These are phyloP conservation scores for Aspergillus kassunensis DNA, from an alignment of 495 filamentous ascomycete species.

Conservation along the genomic window DNA sequence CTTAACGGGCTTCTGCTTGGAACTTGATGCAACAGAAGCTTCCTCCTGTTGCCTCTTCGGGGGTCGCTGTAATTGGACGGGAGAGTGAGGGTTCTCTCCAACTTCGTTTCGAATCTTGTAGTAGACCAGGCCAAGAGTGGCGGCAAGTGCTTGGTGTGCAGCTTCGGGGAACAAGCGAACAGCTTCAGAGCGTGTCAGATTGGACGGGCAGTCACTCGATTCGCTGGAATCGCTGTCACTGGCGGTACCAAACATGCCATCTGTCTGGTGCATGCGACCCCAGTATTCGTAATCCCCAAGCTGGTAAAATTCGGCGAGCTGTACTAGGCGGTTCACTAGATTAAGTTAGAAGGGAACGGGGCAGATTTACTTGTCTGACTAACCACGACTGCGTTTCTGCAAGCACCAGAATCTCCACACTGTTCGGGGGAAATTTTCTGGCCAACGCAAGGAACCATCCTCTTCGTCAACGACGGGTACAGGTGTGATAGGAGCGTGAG, in stretches of 20 bases:
- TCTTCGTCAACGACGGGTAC: constrained; percentile 31
- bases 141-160: constrained; percentile 40
- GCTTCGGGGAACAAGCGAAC: constrained; percentile 35
- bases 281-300: constrained; percentile 39
- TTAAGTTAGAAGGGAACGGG: constrained; percentile 11
- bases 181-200: constrained; percentile 32
- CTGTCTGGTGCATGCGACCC: constrained; percentile 31
- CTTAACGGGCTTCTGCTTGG: constrained; percentile 38
- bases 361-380: constrained; percentile 20
- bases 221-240: constrained; percentile 39
- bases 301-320: constrained; percentile 42
- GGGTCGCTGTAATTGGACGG: constrained; percentile 21
- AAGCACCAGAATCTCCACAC: constrained; percentile 44
- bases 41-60: constrained; percentile 39
- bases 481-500: constrained; percentile 35
- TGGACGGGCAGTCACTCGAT: constrained; percentile 31
- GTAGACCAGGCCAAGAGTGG: constrained; percentile 38
- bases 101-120: constrained; percentile 44
- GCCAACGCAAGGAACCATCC: constrained; percentile 35
- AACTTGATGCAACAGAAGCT: constrained; percentile 24
- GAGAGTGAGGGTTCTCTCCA: constrained; percentile 29
- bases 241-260: constrained; percentile 24
- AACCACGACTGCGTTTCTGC: constrained; percentile 41
- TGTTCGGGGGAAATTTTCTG: constrained; percentile 37
- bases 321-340: constrained; percentile 37